These are phyloP conservation scores for Wickerhamomyces pijperi DNA, from an alignment of 805 yeast species.

Conservation along the genomic window DNA sequence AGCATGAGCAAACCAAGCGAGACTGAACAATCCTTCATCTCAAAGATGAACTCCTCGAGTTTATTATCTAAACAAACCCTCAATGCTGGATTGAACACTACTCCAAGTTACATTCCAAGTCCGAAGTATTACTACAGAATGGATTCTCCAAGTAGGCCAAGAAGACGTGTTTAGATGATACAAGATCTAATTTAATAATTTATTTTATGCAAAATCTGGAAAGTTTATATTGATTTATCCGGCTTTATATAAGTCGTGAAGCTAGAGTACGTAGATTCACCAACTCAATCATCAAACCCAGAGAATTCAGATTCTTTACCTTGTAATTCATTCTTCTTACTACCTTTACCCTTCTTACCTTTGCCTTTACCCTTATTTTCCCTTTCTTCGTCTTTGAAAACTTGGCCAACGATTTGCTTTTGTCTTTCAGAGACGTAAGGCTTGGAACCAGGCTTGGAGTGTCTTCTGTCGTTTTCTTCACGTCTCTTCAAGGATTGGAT, in stretches of 20 bases:
- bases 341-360: constrained; percentile 1
- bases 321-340: not conserved
- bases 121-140: constrained; percentile 20
- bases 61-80: not conserved
- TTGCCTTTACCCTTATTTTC: constrained; percentile 6
- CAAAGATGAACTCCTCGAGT: not conserved
- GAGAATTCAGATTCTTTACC: not conserved
- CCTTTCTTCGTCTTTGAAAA: constrained; percentile 40
- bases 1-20: constrained; percentile 8
- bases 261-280: too few species aligned
- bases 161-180: constrained; percentile 12
- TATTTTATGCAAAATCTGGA: too few species aligned
- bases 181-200: too few species aligned
- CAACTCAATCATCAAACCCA: not conserved
- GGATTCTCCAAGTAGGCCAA: constrained; percentile 21
- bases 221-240: too few species aligned
- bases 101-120: constrained; percentile 20
- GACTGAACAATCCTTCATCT: not conserved
- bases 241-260: too few species aligned
- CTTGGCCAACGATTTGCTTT: constrained; percentile 79
- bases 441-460: constrained; percentile 52
- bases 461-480: constrained; percentile 74
- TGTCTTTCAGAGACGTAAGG: constrained; percentile 64
- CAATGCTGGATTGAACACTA: not conserved
- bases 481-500: constrained; percentile 62